phyloP scores from a whole-genome alignment of 257 asterid genomes.

The Solanum tarapatanum region DNA sequence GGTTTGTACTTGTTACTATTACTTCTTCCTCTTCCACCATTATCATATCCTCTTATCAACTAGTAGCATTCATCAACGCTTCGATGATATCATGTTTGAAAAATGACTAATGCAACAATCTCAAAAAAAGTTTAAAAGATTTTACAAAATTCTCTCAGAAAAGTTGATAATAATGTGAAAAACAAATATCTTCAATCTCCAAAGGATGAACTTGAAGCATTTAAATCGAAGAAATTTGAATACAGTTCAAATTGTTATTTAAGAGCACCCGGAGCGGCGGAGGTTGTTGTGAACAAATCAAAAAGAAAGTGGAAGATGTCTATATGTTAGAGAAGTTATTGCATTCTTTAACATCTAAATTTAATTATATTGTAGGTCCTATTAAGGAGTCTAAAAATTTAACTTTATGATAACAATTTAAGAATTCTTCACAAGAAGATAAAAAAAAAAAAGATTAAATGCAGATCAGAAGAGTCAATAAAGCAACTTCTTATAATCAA shows the following conservation, averaged over 20 bases:
- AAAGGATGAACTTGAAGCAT: background rate
- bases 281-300: background rate
- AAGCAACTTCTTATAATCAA: background rate
- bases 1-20: background rate
- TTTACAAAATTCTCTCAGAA: background rate
- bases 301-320: background rate
- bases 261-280: too few relatives aligned
- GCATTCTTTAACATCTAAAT: background rate
- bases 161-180: background rate
- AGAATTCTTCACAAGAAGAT: background rate
- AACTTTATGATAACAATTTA: background rate
- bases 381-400: background rate
- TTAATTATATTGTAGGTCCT: background rate
- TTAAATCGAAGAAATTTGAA: background rate
- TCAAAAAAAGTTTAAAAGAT: background rate
- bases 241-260: background rate
- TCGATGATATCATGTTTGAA: background rate
- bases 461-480: background rate
- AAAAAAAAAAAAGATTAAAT: background rate
- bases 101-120: background rate
- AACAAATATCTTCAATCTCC: background rate
- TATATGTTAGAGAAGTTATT: too few relatives aligned
- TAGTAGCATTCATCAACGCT: background rate
- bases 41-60: background rate
- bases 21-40: background rate